Evolutionary conservation across 1,284 basidiomycete species (phyloP).

Genomic region (Ganoderma leucocontextum): DNA sequence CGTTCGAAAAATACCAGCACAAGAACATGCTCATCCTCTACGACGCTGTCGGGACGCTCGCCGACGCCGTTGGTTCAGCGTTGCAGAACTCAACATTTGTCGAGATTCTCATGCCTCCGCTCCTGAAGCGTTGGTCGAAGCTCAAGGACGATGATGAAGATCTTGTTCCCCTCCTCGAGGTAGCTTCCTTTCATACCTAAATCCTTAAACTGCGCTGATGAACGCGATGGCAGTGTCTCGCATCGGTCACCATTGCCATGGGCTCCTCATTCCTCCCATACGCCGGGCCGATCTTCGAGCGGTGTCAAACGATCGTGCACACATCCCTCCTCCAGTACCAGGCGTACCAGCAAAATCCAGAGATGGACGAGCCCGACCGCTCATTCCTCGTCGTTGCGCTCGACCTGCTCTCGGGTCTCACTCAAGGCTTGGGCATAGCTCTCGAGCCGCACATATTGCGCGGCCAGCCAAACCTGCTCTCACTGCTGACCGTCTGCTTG

Average conservation of each 20-base stretch:
- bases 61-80: constrained; percentile 93
- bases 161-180: constrained; percentile 94
- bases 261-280: constrained; percentile 92
- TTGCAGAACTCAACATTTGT: constrained; percentile 89
- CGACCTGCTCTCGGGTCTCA: constrained; percentile 94
- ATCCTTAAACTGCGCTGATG: constrained; percentile 24
- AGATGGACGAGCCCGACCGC: constrained; percentile 92
- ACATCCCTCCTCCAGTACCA: constrained; percentile 84
- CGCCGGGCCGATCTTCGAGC: constrained; percentile 91
- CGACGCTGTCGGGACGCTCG: constrained; percentile 97
- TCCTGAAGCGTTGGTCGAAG: constrained; percentile 90
- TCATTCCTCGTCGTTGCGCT: constrained; percentile 97
- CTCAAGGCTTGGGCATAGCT: constrained; percentile 89
- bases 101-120: constrained; percentile 95
- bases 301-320: constrained; percentile 90
- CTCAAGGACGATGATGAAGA: constrained; percentile 93
- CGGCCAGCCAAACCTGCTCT: constrained; percentile 80
- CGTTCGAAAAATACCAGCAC: constrained; percentile 98
- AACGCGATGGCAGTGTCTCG: constrained; percentile 78
- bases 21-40: constrained; percentile 99
- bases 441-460: constrained; percentile 76
- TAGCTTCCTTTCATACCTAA: constrained; percentile 44
- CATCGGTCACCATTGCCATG: constrained; percentile 97
- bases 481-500: constrained; percentile 84
- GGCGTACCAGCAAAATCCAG: constrained; percentile 84